Evolutionary conservation across 106 monocot species (phyloP), one percentile per base, ranked within the genome.

Genomic region (Triglochin maritima): DNA sequence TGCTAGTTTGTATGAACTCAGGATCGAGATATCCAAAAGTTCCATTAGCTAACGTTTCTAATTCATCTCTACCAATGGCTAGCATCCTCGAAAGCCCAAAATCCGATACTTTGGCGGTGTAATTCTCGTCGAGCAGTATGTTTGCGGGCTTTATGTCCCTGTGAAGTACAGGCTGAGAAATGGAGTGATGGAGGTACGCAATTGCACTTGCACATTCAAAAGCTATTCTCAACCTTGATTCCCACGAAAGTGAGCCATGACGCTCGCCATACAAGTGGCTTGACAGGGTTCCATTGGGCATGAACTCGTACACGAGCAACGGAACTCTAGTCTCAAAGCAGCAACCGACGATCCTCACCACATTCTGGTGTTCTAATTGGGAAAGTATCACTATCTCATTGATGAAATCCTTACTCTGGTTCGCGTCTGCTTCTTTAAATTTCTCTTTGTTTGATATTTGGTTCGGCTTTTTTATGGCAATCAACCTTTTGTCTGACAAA

Each of bases 11-110:
- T 0, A 66, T 9, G 50, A 17, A 52, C 50, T 66, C 66, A 9
- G 66, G 66, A 9, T 66, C 66, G n/a, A 66, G 17, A 50, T 66
- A 66, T 16, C 66, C 66, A 6, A 66, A 6, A 2, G 66, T 66
- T 8, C 66, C 50, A 9, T 66, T 49, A 9, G 51, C 66, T 6
- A 50, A 10, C 6, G 66, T 66, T 12, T 14, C 50, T 17, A 66
- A 5, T 10, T 49, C 9, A 3, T 6, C 66, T 16, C 17, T 29
- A 49, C 51, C 46, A 12, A 52, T 4, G 8, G n/a, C 50, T 3
- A 66, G 6, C 66, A 50, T 14, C 6, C 51, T 9, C 17, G 66
- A 66, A 17, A 50, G 17, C 6, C 66, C 66, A 41, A 66, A 66
- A 7, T 66, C 66, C 4, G 66, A 50, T 2, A 66, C 51, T 46